These are phyloP conservation scores for Coelastrella sp. DNA, from an alignment of 139 green algal genomes.

Conservation along the genomic window DNA sequence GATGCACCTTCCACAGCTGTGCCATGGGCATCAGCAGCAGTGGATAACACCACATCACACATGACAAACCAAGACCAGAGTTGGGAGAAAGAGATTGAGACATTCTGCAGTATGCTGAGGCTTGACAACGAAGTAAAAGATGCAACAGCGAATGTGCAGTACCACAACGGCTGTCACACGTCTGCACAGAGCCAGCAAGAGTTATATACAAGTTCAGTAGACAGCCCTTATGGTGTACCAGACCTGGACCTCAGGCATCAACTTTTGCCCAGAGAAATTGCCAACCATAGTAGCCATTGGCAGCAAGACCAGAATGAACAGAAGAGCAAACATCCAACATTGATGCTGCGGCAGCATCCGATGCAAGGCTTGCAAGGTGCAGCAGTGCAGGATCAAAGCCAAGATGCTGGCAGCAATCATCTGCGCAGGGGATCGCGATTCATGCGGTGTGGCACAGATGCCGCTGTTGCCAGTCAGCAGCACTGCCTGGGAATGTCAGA, in stretches of 20 bases:
- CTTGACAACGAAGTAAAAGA: neutral
- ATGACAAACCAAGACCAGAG: neutral
- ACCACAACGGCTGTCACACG: neutral
- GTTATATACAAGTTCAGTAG: neutral
- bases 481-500: neutral
- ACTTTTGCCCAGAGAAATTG: too few relatives aligned
- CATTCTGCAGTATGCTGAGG: conserved; percentile 6
- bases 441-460: neutral
- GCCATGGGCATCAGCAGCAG: neutral
- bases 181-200: too few relatives aligned
- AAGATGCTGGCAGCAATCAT: neutral
- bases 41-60: neutral
- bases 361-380: neutral
- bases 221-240: neutral
- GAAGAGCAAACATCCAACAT: too few relatives aligned
- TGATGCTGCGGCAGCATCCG: too few relatives aligned
- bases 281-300: too few relatives aligned
- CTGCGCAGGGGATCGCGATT: neutral
- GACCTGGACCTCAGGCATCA: too few relatives aligned
- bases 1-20: neutral
- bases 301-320: too few relatives aligned
- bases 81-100: conserved; percentile 1
- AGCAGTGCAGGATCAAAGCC: neutral
- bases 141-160: neutral
- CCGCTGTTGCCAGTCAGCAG: neutral